These are phyloP conservation scores for Plenodomus tracheiphilus DNA, from an alignment of 2,329 filamentous ascomycete genomes.

Conservation along the genomic window DNA sequence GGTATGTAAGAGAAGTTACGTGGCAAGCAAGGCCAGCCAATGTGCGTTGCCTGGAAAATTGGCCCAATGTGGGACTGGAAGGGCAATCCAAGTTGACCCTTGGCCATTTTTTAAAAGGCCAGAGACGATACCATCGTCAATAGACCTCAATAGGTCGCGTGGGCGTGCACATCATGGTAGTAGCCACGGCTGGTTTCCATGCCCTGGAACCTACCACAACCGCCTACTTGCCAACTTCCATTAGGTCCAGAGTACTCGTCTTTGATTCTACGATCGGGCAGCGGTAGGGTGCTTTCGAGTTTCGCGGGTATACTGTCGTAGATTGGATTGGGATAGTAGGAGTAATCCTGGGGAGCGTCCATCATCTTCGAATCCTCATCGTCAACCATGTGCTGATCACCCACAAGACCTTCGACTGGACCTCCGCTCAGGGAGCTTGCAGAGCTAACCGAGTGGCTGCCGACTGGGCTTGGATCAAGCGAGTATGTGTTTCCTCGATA, in stretches of 20 bases:
- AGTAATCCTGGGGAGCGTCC: constrained; percentile 49
- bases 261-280: constrained; percentile 46
- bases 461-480: constrained; percentile 44
- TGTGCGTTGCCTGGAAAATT: background rate
- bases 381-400: constrained; percentile 47
- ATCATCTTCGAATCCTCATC: constrained; percentile 46
- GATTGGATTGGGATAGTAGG: constrained; percentile 51
- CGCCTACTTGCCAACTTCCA: constrained; percentile 44
- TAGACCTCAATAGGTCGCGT: constrained; percentile 42
- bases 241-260: constrained; percentile 46
- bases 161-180: constrained; percentile 50
- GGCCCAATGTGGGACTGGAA: background rate
- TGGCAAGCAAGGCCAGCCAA: background rate
- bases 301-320: constrained; percentile 47
- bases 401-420: constrained; percentile 46
- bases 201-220: constrained; percentile 50
- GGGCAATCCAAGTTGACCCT: background rate
- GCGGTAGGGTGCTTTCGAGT: constrained; percentile 36
- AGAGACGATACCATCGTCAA: constrained; percentile 9
- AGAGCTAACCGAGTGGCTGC: constrained; percentile 51
- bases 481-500: constrained; percentile 44
- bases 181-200: constrained; percentile 53
- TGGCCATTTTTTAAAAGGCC: constrained; percentile 11
- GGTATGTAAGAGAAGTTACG: background rate
- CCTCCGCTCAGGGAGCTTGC: constrained; percentile 47